Evolutionary conservation across 78 protist genomes (phyloP).

Genomic region (Dictyostelium firmibasis): DNA sequence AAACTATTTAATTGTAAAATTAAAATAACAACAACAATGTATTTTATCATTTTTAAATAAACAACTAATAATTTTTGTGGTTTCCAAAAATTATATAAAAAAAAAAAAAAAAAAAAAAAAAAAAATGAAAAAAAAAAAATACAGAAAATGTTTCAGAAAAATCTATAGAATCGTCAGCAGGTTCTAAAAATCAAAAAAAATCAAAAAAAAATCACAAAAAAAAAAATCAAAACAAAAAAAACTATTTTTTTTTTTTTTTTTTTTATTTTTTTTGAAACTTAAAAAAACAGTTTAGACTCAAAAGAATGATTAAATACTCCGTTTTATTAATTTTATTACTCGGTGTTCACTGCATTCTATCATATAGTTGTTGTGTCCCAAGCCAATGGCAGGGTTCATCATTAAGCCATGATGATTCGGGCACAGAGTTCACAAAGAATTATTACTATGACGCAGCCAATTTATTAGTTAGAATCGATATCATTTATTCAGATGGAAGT

Average conservation of each 20-base stretch:
- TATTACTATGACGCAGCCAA: background rate
- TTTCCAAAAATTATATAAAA: no score
- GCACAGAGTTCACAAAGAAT: background rate
- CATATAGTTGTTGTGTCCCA: conserved; percentile 18
- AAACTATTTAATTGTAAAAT: background rate
- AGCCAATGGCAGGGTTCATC: conserved; percentile 7
- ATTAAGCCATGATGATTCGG: background rate
- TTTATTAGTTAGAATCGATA: conserved; percentile 17
- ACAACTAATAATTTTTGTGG: background rate
- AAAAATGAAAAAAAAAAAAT: background rate
- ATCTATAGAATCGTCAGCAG: background rate
- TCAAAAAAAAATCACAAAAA: no score
- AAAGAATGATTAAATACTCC: background rate
- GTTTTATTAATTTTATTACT: background rate
- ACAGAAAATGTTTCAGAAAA: background rate
- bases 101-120: background rate
- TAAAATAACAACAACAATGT: background rate
- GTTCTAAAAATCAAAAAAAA: background rate
- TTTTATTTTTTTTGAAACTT: no score
- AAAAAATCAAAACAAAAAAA: no score
- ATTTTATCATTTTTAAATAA: background rate
- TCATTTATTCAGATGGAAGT: background rate
- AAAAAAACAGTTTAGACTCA: background rate
- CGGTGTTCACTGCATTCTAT: background rate
- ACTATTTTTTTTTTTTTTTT: background rate